Evolutionary conservation across 371 early-diverging fungal species (phyloP), one percentile per base, ranked within the genome.

Genomic region (Chytridium lagenaria): DNA sequence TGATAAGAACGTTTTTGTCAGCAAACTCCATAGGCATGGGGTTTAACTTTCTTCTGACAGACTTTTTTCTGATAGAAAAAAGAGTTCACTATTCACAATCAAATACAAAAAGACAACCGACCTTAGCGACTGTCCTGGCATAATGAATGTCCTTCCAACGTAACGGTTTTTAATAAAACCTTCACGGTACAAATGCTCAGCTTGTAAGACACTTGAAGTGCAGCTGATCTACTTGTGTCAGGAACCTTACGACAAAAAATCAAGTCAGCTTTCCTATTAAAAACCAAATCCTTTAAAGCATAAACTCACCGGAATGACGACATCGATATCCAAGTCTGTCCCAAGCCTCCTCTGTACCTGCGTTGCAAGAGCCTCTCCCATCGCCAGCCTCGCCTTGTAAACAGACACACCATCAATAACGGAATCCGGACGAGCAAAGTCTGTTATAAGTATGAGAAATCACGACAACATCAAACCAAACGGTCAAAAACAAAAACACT

Each of bases 91-190:
- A 74, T 34, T 28, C 16, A 22, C n/a, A 2, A 28, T 28, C 16
- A 19, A 39, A 31, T 1, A 40, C 59, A 44, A 26, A 28, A 5
- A 1, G 2, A 40, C 23, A 65, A 70, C 37, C 31, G 26, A 88
- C 81, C 95, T 71, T 66, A 78, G 70, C 31, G 69, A 90, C 82
- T 98, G 98, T 16, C 97, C 98, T 19, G 98, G 98, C 98, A 98
- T 98, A 76, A 98, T 98, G 77, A 98, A 98, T 10, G 98, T 97
- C 73, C 98, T 89, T 3, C 98, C 98, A 80, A 98, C 91, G 79
- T 98, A 98, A 67, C 98, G 86, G 88, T 98, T 98, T 89, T 98
- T 98, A 84, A 96, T 95, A 81, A 98, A 98, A 10, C 98, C 98
- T 86, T 98, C 98, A 69, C 98, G 93, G 80, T 95, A 98, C 33